A percentile compares a stretch with the other conserved stretches of the same genome.
These are phyloP conservation scores for Malus asiatica DNA, from an alignment of 306 rosid genomes.

Conservation along the genomic window DNA sequence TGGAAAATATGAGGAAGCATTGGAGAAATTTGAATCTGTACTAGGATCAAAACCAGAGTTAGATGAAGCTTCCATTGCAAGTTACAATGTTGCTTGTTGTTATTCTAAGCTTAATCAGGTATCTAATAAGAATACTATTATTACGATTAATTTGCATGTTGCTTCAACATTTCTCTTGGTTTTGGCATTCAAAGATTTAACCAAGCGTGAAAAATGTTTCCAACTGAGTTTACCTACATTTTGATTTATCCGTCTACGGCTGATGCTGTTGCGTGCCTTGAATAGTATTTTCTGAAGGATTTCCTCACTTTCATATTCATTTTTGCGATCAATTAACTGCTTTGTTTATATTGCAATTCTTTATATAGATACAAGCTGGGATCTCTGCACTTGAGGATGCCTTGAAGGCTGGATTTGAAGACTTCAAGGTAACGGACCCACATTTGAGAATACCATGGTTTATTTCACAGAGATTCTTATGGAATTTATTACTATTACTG, in stretches of 20 bases:
- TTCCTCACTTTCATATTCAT: background rate
- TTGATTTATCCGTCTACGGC: background rate
- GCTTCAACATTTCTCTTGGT: background rate
- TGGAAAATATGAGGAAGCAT: slow-evolving; percentile 81
- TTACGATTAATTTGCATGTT: background rate
- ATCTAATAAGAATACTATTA: slow-evolving; percentile 1
- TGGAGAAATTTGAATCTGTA: slow-evolving; percentile 79
- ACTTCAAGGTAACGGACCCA: slow-evolving; percentile 65
- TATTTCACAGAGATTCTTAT: background rate
- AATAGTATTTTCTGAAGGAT: background rate
- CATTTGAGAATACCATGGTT: background rate
- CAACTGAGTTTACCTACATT: background rate
- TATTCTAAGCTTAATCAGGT: slow-evolving; percentile 96
- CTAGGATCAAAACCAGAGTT: slow-evolving; percentile 77
- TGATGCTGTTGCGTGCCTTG: background rate
- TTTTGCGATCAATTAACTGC: background rate
- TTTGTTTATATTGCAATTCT: background rate
- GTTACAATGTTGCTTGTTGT: slow-evolving; percentile 93
- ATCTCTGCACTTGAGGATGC: slow-evolving; percentile 96
- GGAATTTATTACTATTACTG: slow-evolving; percentile 13
- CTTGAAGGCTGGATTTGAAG: slow-evolving; percentile 76
- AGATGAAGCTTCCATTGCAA: slow-evolving; percentile 73
- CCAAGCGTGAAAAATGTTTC: background rate
- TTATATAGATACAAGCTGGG: slow-evolving; percentile 70
- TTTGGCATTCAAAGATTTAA: background rate